These are phyloP conservation scores for Fusarium xyrophilum DNA, from an alignment of 2,329 filamentous ascomycete species.

Conservation along the genomic window DNA sequence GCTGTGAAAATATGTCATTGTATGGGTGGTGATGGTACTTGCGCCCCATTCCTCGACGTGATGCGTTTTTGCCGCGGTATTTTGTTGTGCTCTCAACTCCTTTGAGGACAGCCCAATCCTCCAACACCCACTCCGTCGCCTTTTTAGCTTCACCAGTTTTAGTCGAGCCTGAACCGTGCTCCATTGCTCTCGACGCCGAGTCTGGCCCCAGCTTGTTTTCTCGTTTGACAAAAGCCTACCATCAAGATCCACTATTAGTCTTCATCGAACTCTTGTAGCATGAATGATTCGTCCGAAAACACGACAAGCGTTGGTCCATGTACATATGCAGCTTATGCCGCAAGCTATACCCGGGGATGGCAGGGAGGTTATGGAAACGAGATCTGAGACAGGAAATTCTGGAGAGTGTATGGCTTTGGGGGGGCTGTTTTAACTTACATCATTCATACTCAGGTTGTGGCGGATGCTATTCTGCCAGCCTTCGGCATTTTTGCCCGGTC, in stretches of 20 bases:
- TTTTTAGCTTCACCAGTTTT: constrained; percentile 60
- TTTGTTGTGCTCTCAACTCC: constrained; percentile 88
- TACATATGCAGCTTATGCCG: constrained; percentile 14
- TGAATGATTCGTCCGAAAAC: neutral
- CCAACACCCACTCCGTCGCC: constrained; percentile 78
- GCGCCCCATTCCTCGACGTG: constrained; percentile 32
- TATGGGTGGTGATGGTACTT: constrained; percentile 26
- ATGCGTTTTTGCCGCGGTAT: constrained; percentile 64
- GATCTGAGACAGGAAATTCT: constrained; percentile 23
- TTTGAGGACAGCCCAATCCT: constrained; percentile 69
- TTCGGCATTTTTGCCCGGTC: constrained; percentile 49
- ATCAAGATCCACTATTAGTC: constrained; percentile 24
- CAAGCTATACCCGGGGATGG: constrained; percentile 5
- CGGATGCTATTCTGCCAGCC: constrained; percentile 97
- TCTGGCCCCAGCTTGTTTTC: constrained; percentile 43
- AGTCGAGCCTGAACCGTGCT: constrained; percentile 3
- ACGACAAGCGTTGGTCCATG: constrained; percentile 17
- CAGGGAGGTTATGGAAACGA: constrained; percentile 5
- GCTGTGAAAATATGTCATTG: constrained; percentile 28
- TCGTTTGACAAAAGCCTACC: constrained; percentile 54
- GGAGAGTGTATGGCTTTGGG: constrained; percentile 8
- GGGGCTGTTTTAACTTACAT: constrained; percentile 59
- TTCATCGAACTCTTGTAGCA: neutral
- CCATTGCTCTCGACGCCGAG: neutral
- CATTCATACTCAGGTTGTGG: constrained; percentile 96